These are phyloP conservation scores for Calonectria leucothoes DNA, from an alignment of 2,329 filamentous ascomycete species.

Conservation along the genomic window DNA sequence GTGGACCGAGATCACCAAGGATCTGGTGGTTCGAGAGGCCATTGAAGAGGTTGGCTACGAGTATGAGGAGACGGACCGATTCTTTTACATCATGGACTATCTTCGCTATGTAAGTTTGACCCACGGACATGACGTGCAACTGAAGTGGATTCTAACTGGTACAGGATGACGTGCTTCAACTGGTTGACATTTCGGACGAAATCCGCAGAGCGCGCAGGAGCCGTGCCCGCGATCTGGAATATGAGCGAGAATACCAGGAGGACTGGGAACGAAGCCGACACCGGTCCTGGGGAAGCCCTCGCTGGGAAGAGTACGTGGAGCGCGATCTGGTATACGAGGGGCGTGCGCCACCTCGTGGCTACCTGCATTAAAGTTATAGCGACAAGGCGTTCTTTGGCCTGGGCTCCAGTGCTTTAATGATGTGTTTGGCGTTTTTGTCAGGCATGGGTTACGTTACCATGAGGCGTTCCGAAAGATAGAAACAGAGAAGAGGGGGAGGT, in stretches of 20 bases:
- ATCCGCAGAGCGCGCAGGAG: conserved; percentile 75
- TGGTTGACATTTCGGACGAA: conserved; percentile 85
- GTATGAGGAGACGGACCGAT: conserved; percentile 89
- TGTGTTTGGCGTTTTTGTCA: conserved; percentile 21
- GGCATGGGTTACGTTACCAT: conserved; percentile 11
- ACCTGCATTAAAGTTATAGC: conserved; percentile 36
- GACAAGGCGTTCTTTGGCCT: not conserved
- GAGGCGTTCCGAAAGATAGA: conserved; percentile 18
- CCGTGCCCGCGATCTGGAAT: conserved; percentile 65
- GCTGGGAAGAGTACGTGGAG: conserved; percentile 73
- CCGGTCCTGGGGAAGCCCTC: conserved; percentile 47
- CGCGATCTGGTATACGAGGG: conserved; percentile 75
- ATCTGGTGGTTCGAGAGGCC: conserved; percentile 87
- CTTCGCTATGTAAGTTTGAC: conserved; percentile 79
- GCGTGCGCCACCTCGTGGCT: conserved; percentile 42
- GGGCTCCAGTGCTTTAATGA: conserved; percentile 5
- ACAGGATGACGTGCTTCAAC: conserved; percentile 86
- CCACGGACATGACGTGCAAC: not conserved
- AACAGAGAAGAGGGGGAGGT: not conserved
- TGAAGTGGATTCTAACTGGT: conserved; percentile 45
- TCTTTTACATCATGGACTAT: conserved; percentile 94
- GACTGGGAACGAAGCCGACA: conserved; percentile 59
- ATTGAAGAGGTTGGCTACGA: conserved; percentile 87
- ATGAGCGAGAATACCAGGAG: conserved; percentile 68
- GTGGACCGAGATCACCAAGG: conserved; percentile 98